Conservation (phyloP, 75 land plant species). For the Sequoia sempervirens region DNA sequence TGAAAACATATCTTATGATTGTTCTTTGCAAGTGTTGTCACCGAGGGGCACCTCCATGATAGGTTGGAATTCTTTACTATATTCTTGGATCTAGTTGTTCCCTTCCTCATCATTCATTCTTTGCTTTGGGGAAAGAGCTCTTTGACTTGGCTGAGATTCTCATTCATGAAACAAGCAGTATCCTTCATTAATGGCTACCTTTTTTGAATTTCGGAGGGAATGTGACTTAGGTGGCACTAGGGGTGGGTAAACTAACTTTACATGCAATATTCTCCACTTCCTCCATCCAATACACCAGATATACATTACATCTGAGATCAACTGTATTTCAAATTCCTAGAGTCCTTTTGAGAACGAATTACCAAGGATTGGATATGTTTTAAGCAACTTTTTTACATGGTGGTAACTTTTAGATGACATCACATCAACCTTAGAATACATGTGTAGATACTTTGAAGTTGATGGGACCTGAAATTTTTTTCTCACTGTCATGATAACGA, state of each 20-base stretch:
- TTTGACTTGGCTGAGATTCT: constrained; percentile 1
- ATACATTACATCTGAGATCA: background rate
- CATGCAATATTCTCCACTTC: background rate
- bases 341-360: background rate
- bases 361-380: background rate
- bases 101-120: background rate
- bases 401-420: constrained; percentile 2
- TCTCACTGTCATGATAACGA: background rate
- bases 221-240: background rate
- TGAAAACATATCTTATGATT: background rate
- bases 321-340: background rate
- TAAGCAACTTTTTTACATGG: background rate
- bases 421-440: background rate
- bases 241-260: background rate
- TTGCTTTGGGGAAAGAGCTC: constrained; percentile 1
- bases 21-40: background rate
- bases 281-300: too few species aligned
- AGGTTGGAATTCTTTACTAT: constrained; percentile 1
- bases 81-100: constrained; percentile 2
- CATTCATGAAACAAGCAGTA: background rate
- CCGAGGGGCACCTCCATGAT: constrained; percentile 2
- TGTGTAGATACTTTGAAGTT: background rate
- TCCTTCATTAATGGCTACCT: background rate
- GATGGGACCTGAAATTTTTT: constrained; percentile 6
- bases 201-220: constrained; percentile 4